phyloP scores from a whole-genome alignment of 257 asterid genomes.

The Vinca minor region DNA sequence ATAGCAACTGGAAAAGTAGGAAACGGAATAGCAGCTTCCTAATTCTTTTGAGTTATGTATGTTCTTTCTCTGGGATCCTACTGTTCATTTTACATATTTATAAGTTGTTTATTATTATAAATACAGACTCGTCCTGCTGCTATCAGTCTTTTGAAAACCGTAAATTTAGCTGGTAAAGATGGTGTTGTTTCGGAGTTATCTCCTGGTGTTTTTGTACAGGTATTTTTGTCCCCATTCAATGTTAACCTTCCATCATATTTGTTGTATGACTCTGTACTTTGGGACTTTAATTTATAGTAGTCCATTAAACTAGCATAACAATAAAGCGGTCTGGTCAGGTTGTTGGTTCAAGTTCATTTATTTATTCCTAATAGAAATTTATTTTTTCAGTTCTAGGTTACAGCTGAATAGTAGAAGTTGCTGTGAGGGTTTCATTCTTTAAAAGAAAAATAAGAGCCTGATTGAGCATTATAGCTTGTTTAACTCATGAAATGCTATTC shows the following conservation, averaged over 20 bases:
- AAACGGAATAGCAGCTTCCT: constrained; percentile 6
- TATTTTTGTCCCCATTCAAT: no score
- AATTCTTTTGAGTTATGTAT: constrained; percentile 6
- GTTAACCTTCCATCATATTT: no score
- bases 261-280: no score
- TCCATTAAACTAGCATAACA: background rate
- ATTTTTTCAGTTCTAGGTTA: background rate
- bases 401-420: background rate
- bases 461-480: background rate
- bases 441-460: background rate
- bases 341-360: background rate
- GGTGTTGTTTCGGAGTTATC: constrained; percentile 71
- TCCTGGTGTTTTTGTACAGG: constrained; percentile 97
- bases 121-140: constrained; percentile 88
- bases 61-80: constrained; percentile 12
- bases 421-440: background rate
- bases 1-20: constrained; percentile 98
- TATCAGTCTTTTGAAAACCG: constrained; percentile 53
- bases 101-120: constrained; percentile 17
- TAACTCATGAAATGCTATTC: background rate
- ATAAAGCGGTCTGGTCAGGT: background rate
- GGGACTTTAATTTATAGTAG: no score
- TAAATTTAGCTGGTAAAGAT: constrained; percentile 67
- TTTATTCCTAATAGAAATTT: background rate
- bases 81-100: constrained; percentile 15